A percentile compares a stretch with the other conserved stretches of the same genome.
Conservation (phyloP, 805 yeast species). For the Suhomyces prunicola region DNA sequence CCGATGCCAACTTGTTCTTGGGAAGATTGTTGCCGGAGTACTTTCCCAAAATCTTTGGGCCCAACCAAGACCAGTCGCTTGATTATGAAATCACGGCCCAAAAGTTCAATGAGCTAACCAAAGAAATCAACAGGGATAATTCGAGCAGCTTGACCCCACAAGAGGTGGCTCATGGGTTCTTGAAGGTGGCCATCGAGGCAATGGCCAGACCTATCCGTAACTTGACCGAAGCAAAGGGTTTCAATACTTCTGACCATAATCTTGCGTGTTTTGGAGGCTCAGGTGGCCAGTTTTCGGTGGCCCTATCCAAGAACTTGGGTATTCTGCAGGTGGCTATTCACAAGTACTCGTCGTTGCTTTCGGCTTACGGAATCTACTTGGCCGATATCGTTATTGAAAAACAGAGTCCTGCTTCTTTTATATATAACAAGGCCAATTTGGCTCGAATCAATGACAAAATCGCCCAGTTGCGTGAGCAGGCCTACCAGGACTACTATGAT, state of each 20-base stretch:
- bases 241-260: slow-evolving; percentile 59
- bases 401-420: slow-evolving; percentile 33
- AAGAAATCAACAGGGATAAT: slow-evolving; percentile 51
- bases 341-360: slow-evolving; percentile 75
- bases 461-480: slow-evolving; percentile 39
- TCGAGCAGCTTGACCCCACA: slow-evolving; percentile 45
- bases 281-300: slow-evolving; percentile 87
- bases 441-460: slow-evolving; percentile 44
- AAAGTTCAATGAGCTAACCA: slow-evolving; percentile 55
- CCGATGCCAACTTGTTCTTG: slow-evolving; percentile 36
- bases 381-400: slow-evolving; percentile 50
- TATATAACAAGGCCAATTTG: slow-evolving; percentile 24
- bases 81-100: slow-evolving; percentile 36
- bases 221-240: slow-evolving; percentile 82
- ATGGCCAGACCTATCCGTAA: slow-evolving; percentile 91
- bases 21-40: slow-evolving; percentile 35
- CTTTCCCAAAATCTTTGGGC: slow-evolving; percentile 40
- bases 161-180: slow-evolving; percentile 76
- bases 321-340: slow-evolving; percentile 69
- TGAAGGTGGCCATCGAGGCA: slow-evolving; percentile 79
- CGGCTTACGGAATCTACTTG: slow-evolving; percentile 85
- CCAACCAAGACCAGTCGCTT: slow-evolving; percentile 30
- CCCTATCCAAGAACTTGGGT: slow-evolving; percentile 70
- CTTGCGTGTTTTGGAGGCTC: slow-evolving; percentile 90
- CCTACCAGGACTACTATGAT: slow-evolving; percentile 31